Percentiles rank a stretch among this genome's conserved stretches.
Evolutionary conservation across 2,329 filamentous ascomycete species (phyloP).

Genomic region (Fusarium poae): DNA sequence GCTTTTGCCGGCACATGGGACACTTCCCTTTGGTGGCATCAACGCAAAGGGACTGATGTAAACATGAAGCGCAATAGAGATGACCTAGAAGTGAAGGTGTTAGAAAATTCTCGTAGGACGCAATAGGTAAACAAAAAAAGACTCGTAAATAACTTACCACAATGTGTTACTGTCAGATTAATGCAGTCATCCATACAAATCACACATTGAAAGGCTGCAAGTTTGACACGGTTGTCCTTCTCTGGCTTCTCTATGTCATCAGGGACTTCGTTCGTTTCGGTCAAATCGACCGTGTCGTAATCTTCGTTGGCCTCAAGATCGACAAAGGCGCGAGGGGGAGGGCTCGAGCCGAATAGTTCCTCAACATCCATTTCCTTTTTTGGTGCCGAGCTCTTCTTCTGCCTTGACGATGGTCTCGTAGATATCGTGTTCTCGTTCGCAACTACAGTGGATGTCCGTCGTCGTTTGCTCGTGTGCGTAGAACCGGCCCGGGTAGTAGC

Average conservation of each 20-base stretch:
- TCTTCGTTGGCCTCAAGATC: constrained; percentile 39
- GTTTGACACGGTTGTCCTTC: constrained; percentile 64
- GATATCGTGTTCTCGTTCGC: constrained; percentile 17
- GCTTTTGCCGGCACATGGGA: constrained; percentile 72
- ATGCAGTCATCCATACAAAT: constrained; percentile 75
- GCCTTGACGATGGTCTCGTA: constrained; percentile 22
- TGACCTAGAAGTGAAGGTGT: constrained; percentile 63
- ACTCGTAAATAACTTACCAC: constrained; percentile 65
- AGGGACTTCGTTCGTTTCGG: constrained; percentile 60
- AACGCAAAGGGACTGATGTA: constrained; percentile 71
- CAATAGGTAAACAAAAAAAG: background rate
- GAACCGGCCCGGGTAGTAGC: constrained; percentile 26
- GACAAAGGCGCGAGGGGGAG: constrained; percentile 23
- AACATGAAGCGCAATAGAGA: constrained; percentile 72
- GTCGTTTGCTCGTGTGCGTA: constrained; percentile 47
- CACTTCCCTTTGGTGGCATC: constrained; percentile 69
- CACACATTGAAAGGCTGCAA: constrained; percentile 72
- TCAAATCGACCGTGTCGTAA: constrained; percentile 53
- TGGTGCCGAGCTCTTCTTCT: constrained; percentile 13
- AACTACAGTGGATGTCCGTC: constrained; percentile 37
- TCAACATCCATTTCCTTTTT: constrained; percentile 44
- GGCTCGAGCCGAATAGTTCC: constrained; percentile 49
- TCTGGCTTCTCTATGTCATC: constrained; percentile 60
- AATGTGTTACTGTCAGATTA: constrained; percentile 72
- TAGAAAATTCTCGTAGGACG: constrained; percentile 15